A percentile compares a stretch with the other conserved stretches of the same genome.
These are phyloP conservation scores for Scleroderma citrinum DNA, from an alignment of 768 basidiomycete species.

Conservation along the genomic window DNA sequence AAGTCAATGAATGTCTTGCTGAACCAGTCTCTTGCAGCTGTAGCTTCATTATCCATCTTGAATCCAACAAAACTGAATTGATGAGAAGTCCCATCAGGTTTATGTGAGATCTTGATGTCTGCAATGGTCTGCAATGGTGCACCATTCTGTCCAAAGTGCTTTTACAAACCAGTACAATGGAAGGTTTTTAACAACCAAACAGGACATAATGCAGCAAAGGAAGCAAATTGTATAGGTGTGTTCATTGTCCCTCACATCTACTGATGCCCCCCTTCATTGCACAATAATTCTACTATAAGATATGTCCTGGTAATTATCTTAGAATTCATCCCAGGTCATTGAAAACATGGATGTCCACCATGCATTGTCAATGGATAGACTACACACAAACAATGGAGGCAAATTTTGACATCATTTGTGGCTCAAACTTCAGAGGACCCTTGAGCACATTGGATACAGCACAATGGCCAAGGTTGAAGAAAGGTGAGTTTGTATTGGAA, in stretches of 20 bases:
- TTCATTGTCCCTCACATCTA: too few relatives aligned
- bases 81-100: constrained; percentile 72
- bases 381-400: too few relatives aligned
- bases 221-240: too few relatives aligned
- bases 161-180: constrained; percentile 60
- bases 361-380: background rate
- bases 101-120: constrained; percentile 76
- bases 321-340: too few relatives aligned
- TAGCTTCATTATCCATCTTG: constrained; percentile 72
- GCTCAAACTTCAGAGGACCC: too few relatives aligned
- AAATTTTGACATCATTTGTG: too few relatives aligned
- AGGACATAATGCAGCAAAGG: constrained; percentile 54
- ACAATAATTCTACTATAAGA: too few relatives aligned
- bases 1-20: constrained; percentile 80
- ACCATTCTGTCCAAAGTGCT: constrained; percentile 59
- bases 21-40: constrained; percentile 81
- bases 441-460: too few relatives aligned
- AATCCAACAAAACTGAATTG: constrained; percentile 93
- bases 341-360: background rate
- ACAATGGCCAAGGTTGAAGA: too few relatives aligned
- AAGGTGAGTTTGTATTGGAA: too few relatives aligned
- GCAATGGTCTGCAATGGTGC: constrained; percentile 70
- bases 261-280: too few relatives aligned
- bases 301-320: too few relatives aligned
- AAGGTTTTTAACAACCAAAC: constrained; percentile 78